Conservation (phyloP, 768 basidiomycete species). For the Lentinus brumalis region DNA sequence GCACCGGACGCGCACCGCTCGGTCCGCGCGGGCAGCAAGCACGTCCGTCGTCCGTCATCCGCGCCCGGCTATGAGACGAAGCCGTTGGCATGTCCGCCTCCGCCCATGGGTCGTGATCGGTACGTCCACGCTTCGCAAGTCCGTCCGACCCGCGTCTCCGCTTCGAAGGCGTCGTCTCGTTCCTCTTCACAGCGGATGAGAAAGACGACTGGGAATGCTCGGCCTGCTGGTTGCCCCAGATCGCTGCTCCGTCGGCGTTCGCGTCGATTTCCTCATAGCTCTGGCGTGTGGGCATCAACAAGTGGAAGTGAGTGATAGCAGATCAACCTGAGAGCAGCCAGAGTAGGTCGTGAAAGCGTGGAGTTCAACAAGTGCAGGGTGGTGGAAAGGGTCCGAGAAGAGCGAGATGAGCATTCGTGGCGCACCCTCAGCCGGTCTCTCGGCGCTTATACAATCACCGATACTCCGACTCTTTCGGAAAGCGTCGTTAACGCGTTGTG, state of each 20-base stretch:
- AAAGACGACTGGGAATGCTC: slow-evolving; percentile 21
- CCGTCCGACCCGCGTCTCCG: slow-evolving; percentile 35
- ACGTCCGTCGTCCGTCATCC: slow-evolving; percentile 23
- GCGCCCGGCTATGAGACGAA: slow-evolving; percentile 24
- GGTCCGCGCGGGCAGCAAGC: no score
- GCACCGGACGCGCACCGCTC: no score
- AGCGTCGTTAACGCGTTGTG: no score
- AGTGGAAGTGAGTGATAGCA: not conserved
- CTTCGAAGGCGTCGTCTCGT: slow-evolving; percentile 23
- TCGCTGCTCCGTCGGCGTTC: not conserved
- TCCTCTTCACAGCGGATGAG: slow-evolving; percentile 26
- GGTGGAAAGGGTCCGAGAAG: no score
- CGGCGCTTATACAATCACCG: no score
- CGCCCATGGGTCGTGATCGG: slow-evolving; percentile 25
- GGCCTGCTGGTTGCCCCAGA: slow-evolving; percentile 20
- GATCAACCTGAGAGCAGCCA: no score
- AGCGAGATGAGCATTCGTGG: no score
- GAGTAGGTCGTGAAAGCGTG: no score
- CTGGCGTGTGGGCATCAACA: not conserved
- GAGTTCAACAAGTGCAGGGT: no score
- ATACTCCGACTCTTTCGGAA: no score
- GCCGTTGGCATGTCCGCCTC: not conserved
- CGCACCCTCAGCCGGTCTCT: no score
- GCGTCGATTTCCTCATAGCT: not conserved
- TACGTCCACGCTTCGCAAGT: slow-evolving; percentile 18